Evolutionary conservation across 1,284 basidiomycete species (phyloP), one percentile per base, ranked within the genome.

Genomic region (Cutaneotrichosporon cutaneum): DNA sequence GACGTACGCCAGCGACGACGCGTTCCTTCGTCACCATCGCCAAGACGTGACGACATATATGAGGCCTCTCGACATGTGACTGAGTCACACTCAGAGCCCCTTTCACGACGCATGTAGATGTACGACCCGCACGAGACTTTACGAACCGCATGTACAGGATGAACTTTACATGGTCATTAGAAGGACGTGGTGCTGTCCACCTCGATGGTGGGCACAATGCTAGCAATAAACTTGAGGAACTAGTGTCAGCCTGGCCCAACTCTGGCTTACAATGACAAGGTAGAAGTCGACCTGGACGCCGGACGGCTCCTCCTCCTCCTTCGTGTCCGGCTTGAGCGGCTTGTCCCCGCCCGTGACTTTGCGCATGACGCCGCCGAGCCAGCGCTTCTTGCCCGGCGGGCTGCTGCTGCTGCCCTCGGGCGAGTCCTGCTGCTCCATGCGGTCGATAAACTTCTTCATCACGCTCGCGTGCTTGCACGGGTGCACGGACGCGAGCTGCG

Each of bases 361-460:
- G 68, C 88, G 84, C 72, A 94, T 90, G 51, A 82, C 82, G 16
- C 82, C 82, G 7, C 82, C 80, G 73, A 86, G 70, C 81, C 92
- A 94, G 82, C 90, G 92, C 84, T 90, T 88, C 79, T 85, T 84
- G 60, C 85, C 84, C 21, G 56, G 67, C 14, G 51, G 60, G 11
- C 22, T 16, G 26, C 22, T 27, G 14, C 16, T 32, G 30, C 58
- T 61, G 21, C 67, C 68, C 22, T 60, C 68, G n/a, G 64, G 62
- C 51, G 60, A 33, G 48, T 91, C 87, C 65, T 87, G 87, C 77
- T 88, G 87, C 79, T 98, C 96, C 94, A 99, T 98, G 59, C 94
- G 85, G 78, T 97, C 94, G 73, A 99, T 97, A 68, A 99, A 93
- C 80, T 98, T 99, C 85, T 96, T 97, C 96, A 99, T 99, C 59